Percentiles rank a stretch among this genome's conserved stretches.
Conservation (phyloP, 2,329 filamentous ascomycete species). For the Graphiopsis chlorocephala region DNA sequence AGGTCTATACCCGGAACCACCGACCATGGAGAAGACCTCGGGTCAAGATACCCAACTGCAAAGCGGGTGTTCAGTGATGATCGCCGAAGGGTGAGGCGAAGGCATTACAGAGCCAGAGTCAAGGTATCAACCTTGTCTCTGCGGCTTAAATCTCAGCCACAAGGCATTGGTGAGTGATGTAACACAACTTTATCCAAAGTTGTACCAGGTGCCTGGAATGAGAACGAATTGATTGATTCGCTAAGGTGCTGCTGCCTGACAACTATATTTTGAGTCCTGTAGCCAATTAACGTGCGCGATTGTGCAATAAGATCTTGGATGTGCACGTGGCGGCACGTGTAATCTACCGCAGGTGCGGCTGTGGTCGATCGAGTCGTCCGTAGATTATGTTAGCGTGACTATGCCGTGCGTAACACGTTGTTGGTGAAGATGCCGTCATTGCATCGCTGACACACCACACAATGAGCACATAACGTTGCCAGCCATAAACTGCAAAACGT, state of each 20-base stretch:
- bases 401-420: not conserved
- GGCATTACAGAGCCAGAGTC: not conserved
- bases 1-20: not conserved
- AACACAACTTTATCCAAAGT: not conserved
- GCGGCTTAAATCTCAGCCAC: not conserved
- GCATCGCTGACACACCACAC: not conserved
- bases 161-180: not conserved
- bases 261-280: not conserved
- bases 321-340: not conserved
- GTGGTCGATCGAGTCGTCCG: not conserved
- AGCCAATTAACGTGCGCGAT: not conserved
- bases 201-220: not conserved
- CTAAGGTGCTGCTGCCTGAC: not conserved
- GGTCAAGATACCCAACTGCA: not conserved
- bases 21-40: not conserved
- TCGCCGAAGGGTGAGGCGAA: not conserved
- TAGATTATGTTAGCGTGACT: not conserved
- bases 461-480: not conserved
- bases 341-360: not conserved
- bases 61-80: not conserved
- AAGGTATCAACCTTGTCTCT: not conserved
- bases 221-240: not conserved
- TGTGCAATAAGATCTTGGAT: not conserved
- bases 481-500: not conserved
- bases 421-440: not conserved